phyloP scores from a whole-genome alignment of 2,329 filamentous ascomycete species.

The Diaporthe sp. region DNA sequence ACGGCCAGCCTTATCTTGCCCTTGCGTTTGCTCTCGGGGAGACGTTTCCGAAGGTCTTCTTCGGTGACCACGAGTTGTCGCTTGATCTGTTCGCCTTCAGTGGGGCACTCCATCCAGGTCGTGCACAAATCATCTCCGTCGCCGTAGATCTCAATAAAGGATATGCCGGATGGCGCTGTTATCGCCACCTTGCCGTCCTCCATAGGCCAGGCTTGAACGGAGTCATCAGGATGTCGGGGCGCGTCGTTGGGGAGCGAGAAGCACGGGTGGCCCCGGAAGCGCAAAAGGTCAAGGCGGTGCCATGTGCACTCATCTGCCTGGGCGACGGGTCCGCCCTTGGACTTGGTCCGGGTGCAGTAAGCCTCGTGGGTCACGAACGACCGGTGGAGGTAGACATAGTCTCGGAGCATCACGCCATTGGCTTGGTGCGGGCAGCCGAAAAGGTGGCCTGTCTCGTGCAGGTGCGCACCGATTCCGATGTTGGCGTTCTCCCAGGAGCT shows the following conservation, averaged over 20 bases:
- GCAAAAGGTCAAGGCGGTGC: slow-evolving; percentile 89
- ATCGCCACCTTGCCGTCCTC: slow-evolving; percentile 81
- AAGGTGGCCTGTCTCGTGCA: slow-evolving; percentile 91
- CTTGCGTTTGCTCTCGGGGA: slow-evolving; percentile 80
- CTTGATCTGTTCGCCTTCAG: slow-evolving; percentile 53
- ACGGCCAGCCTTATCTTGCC: slow-evolving; percentile 77
- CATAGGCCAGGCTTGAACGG: slow-evolving; percentile 87
- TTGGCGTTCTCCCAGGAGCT: slow-evolving; percentile 97
- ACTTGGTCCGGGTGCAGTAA: slow-evolving; percentile 87
- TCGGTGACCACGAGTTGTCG: slow-evolving; percentile 82
- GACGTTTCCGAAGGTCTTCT: slow-evolving; percentile 73
- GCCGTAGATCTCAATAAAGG: slow-evolving; percentile 84
- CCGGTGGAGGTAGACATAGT: slow-evolving; percentile 86
- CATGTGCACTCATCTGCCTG: slow-evolving; percentile 87
- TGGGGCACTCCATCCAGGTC: slow-evolving; percentile 83
- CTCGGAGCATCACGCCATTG: slow-evolving; percentile 89
- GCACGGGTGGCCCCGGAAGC: slow-evolving; percentile 90
- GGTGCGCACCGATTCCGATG: slow-evolving; percentile 90
- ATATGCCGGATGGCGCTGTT: slow-evolving; percentile 83
- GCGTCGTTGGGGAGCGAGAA: slow-evolving; percentile 86
- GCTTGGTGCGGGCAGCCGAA: slow-evolving; percentile 93
- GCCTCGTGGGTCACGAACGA: slow-evolving; percentile 85
- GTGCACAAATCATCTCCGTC: slow-evolving; percentile 86
- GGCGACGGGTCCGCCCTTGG: slow-evolving; percentile 80
- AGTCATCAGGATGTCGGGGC: slow-evolving; percentile 72